Base-by-base conservation (phyloP, 805 yeast species). In the Saturnispora besseyi region DNA sequence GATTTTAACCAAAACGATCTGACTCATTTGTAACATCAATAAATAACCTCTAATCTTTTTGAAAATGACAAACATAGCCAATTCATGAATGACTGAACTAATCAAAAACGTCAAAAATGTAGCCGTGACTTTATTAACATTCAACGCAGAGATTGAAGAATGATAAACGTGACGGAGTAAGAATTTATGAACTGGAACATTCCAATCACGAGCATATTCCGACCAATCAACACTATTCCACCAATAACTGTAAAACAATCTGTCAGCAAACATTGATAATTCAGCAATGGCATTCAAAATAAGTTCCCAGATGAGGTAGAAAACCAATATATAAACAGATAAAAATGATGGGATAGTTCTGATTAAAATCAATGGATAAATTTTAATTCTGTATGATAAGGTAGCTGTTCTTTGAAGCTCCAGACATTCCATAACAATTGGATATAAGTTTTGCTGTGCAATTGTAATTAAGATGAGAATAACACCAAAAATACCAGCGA, bases 161-260 rank as follows among this genome's bases (percentile, higher is more conserved):
- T 90, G 96, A 65, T 93, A 95, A 2, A 93, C 98, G 62, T 95
- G 99, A 56, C 98, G 77, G 42, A 90, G 70, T 52, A 93, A 69
- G 57, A 93, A 93, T 60, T 80, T 77, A 64, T 93, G 96, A 22
- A 93, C 98, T 0, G 98, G 96, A 9, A 78, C 77, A 63, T 93
- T 93, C 99, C 99, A 95, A 54, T 85, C 81, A 55, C 97, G 74
- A 10, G 96, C 84, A 64, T 87, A 93, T 62, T 90, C 90, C 51
- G 86, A 86, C 96, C 97, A 93, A 40, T 87, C 84, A 18, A 84
- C 79, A 53, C 95, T 86, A 58, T 90, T 87, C 99, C 99, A 93
- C 99, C 99, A 95, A 41, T 88, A 86, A 3, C 95, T 91, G 62
- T 95, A 93, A 65, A 93, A 93, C 56, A 85, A 85, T 46, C 99